A percentile compares a stretch with the other conserved stretches of the same genome.
phyloP scores from a whole-genome alignment of 768 basidiomycete genomes.

The Termitomyces sp. region DNA sequence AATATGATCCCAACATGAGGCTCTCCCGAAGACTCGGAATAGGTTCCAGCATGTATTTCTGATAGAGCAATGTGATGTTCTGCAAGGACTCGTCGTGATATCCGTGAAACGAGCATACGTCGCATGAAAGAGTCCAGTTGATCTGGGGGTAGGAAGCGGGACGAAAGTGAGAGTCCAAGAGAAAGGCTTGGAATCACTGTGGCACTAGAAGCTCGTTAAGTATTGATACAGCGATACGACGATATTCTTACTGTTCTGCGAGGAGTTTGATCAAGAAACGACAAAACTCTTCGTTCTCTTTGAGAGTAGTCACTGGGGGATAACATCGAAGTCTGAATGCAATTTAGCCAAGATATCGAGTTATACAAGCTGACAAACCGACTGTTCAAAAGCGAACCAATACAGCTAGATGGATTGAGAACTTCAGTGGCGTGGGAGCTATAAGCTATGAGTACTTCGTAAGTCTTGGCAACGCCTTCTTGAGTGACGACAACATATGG shows the following conservation, averaged over 20 bases:
- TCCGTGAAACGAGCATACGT: constrained; percentile 87
- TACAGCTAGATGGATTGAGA: constrained; percentile 56
- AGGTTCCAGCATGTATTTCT: constrained; percentile 42
- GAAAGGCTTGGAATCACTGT: constrained; percentile 79
- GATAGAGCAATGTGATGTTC: constrained; percentile 89
- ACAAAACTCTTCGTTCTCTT: constrained; percentile 81
- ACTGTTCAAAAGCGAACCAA: constrained; percentile 88
- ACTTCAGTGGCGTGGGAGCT: not conserved
- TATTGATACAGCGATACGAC: constrained; percentile 8
- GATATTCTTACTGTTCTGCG: constrained; percentile 64
- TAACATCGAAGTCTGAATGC: constrained; percentile 61
- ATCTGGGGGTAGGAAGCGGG: constrained; percentile 74
- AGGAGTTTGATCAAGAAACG: constrained; percentile 61
- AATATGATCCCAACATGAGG: constrained; percentile 84
- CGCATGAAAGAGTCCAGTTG: constrained; percentile 84
- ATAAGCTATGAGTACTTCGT: constrained; percentile 57
- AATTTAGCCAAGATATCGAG: not conserved
- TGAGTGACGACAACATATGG: constrained; percentile 88
- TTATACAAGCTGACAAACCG: constrained; percentile 9
- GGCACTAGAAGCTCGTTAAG: constrained; percentile 40
- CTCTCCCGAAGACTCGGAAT: constrained; percentile 35
- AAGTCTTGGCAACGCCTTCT: constrained; percentile 78
- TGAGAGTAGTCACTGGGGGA: constrained; percentile 65
- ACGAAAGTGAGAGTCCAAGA: constrained; percentile 82
- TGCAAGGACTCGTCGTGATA: constrained; percentile 83